phyloP scores from a whole-genome alignment of 2,329 filamentous ascomycete species.

The Trichoderma lentiforme region DNA sequence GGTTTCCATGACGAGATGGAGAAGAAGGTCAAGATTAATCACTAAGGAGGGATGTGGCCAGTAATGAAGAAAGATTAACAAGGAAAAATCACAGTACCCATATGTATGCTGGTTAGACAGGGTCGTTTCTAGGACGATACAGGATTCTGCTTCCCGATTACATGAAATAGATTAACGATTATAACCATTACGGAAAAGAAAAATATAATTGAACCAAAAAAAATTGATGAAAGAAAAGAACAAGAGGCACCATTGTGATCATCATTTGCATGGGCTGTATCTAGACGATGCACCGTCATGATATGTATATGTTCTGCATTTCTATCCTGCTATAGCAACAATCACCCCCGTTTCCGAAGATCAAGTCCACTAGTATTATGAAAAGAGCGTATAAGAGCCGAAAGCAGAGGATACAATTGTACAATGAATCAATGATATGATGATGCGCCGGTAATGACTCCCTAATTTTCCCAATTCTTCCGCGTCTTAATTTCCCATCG shows the following conservation, averaged over 20 bases:
- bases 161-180: neutral
- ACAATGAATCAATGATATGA: constrained; percentile 19
- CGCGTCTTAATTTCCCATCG: constrained; percentile 22
- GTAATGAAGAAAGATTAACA: neutral
- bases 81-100: neutral
- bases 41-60: neutral
- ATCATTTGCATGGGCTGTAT: neutral
- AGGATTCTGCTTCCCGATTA: neutral
- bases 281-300: neutral
- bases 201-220: neutral
- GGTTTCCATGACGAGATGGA: constrained; percentile 93
- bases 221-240: neutral
- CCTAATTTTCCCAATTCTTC: constrained; percentile 24
- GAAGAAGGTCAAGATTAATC: constrained; percentile 74
- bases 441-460: constrained; percentile 28
- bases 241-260: neutral
- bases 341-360: constrained; percentile 20
- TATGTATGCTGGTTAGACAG: neutral
- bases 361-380: neutral
- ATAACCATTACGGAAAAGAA: neutral
- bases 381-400: constrained; percentile 5
- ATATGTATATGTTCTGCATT: constrained; percentile 14
- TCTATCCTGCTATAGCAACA: constrained; percentile 25
- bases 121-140: neutral
- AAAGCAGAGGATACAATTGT: constrained; percentile 15